Evolutionary conservation across 352 stramenopile species (phyloP).

Genomic region (Phytophthora crassamura): DNA sequence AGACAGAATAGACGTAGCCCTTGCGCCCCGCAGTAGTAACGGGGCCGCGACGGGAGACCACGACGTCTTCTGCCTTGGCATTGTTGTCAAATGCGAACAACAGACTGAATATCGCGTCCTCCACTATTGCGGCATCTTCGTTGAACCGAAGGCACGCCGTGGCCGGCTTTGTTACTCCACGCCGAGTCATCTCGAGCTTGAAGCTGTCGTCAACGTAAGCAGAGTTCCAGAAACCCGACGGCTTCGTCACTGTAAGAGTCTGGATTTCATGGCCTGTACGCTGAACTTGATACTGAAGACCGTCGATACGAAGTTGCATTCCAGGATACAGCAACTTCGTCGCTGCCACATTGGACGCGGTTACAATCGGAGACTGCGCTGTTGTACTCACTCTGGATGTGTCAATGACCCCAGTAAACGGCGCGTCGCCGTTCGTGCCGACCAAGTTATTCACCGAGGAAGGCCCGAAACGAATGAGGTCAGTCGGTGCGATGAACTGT

Average conservation of each 20-base stretch:
- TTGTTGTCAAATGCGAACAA: constrained; percentile 34
- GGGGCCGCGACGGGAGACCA: constrained; percentile 61
- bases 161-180: constrained; percentile 32
- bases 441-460: constrained; percentile 44
- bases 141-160: constrained; percentile 56
- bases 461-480: constrained; percentile 73
- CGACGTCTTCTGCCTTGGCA: constrained; percentile 42
- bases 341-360: constrained; percentile 28
- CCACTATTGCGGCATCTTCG: constrained; percentile 17
- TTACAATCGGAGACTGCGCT: constrained; percentile 57
- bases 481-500: constrained; percentile 65
- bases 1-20: constrained; percentile 92
- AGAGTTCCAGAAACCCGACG: constrained; percentile 31
- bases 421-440: constrained; percentile 72
- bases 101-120: constrained; percentile 19
- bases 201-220: constrained; percentile 31
- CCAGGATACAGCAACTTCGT: constrained; percentile 73
- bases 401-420: constrained; percentile 49
- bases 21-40: constrained; percentile 40
- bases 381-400: constrained; percentile 61
- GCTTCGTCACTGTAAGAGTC: constrained; percentile 56
- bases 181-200: constrained; percentile 50
- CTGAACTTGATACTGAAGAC: constrained; percentile 84
- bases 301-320: constrained; percentile 91
- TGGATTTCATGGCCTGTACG: constrained; percentile 93